Percentiles rank a stretch among this genome's conserved stretches.
These are phyloP conservation scores for Apiospora hydei DNA, from an alignment of 2,329 filamentous ascomycete species.

Conservation along the genomic window DNA sequence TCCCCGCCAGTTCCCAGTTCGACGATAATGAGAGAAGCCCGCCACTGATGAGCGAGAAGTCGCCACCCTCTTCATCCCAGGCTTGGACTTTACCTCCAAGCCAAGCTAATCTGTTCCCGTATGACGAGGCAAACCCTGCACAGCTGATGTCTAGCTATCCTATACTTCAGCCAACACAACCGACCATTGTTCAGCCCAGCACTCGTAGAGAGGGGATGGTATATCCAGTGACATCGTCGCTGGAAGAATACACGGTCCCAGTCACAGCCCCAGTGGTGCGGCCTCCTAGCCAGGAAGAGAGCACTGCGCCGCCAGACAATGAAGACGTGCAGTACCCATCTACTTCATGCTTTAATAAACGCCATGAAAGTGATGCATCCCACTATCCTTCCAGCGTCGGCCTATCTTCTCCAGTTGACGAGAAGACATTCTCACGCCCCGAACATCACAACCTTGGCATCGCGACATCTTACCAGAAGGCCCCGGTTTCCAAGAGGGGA, in stretches of 20 bases:
- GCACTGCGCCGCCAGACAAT: background rate
- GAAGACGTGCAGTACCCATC: background rate
- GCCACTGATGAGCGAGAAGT: slow-evolving; percentile 37
- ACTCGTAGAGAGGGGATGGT: slow-evolving; percentile 49
- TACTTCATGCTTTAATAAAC: slow-evolving; percentile 2
- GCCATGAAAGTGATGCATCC: slow-evolving; percentile 23
- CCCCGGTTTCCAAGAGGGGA: slow-evolving; percentile 52
- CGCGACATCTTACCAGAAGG: slow-evolving; percentile 44
- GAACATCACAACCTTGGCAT: slow-evolving; percentile 33
- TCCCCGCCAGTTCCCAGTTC: slow-evolving; percentile 38
- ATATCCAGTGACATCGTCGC: slow-evolving; percentile 43
- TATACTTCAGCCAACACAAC: slow-evolving; percentile 44
- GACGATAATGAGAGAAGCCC: slow-evolving; percentile 33
- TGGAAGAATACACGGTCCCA: slow-evolving; percentile 33
- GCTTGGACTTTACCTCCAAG: slow-evolving; percentile 39
- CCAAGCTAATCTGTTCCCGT: slow-evolving; percentile 39
- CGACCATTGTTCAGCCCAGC: slow-evolving; percentile 39
- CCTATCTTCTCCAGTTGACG: slow-evolving; percentile 30
- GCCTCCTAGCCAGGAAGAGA: background rate
- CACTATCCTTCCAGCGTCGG: slow-evolving; percentile 33
- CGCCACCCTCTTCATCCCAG: slow-evolving; percentile 33
- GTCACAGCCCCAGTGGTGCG: slow-evolving; percentile 27
- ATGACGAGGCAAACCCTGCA: slow-evolving; percentile 38
- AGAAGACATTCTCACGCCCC: slow-evolving; percentile 26
- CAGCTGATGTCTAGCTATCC: slow-evolving; percentile 46